These are phyloP conservation scores for Ascochyta rabiei DNA, from an alignment of 2,329 filamentous ascomycete genomes.

Conservation along the genomic window DNA sequence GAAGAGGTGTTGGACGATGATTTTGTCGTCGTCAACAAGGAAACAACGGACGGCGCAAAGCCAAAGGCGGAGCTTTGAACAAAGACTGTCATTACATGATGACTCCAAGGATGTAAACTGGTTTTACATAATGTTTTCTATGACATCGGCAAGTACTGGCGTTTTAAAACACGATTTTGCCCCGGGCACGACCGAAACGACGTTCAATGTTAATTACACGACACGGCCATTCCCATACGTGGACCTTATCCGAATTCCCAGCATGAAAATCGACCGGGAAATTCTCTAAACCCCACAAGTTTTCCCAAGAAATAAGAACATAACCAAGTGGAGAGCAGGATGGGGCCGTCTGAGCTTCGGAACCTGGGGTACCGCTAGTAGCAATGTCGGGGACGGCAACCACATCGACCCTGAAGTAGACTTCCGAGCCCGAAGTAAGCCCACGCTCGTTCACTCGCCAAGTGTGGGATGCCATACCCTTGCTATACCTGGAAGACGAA, in stretches of 20 bases:
- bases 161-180: conserved; percentile 10
- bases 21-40: conserved; percentile 40
- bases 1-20: conserved; percentile 37
- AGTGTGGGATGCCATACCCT: conserved; percentile 2
- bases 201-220: background rate
- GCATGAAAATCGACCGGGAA: background rate
- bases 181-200: background rate
- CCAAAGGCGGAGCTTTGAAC: conserved; percentile 17
- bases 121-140: background rate
- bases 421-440: background rate
- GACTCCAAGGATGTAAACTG: background rate
- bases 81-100: no score
- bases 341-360: conserved; percentile 3
- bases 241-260: background rate
- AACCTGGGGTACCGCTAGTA: conserved; percentile 15
- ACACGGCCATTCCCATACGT: background rate
- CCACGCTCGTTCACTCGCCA: conserved; percentile 7
- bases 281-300: background rate
- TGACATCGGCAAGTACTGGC: conserved; percentile 3
- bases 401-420: background rate
- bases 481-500: background rate
- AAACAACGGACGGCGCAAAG: conserved; percentile 28
- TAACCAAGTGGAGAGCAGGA: background rate
- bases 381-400: conserved; percentile 11
- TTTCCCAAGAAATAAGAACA: background rate